Evolutionary conservation across 2,329 filamentous ascomycete species (phyloP), one percentile per base, ranked within the genome.

Genomic region (Neophaeococcomyces aloes): DNA sequence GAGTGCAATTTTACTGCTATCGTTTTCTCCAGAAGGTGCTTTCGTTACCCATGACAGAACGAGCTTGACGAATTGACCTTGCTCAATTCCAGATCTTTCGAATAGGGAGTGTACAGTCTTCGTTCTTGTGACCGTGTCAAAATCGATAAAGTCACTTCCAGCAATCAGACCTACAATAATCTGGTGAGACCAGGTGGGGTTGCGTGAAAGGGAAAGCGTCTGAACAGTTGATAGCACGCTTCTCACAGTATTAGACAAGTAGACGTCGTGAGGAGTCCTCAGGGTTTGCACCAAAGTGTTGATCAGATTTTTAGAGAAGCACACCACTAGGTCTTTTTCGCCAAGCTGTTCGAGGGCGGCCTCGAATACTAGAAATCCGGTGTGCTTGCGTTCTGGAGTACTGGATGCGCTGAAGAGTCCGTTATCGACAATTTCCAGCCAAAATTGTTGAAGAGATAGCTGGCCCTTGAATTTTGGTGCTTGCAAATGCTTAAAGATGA

Each of bases 381-480:
- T 87, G 57, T 86, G 86, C 63, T 95, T 96, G 44, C 93, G 83
- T 54, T 88, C 86, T 33, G 88, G 79, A 1, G 87, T 93, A 6
- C 88, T 82, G 8, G 75, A 78, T 45, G 81, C 77, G 4, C 85
- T 81, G 59, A 96, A 95, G 3, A 95, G 72, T 7, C 83, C 82
- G 59, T 89, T 84, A 62, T 95, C 88, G 47, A 96, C 81, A 44
- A 85, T 80, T 34, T 86, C 79, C 31, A 76, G 77, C 88, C 89
- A 96, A 59, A 95, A 93, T 36, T 83, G 76, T 37, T 73, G 70
- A 58, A 94, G 87, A 18, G 55, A 60, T 17, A 66, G 44, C 27
- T 58, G 61, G 6, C 69, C 65, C 4, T 60, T 57, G 48, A 61
- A 65, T 42, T 58, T 60, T 43, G 48, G 53, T 45, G 50, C 57